phyloP scores from a whole-genome alignment of 2,329 filamentous ascomycete genomes.

The Torrubiella hemipterigena region DNA sequence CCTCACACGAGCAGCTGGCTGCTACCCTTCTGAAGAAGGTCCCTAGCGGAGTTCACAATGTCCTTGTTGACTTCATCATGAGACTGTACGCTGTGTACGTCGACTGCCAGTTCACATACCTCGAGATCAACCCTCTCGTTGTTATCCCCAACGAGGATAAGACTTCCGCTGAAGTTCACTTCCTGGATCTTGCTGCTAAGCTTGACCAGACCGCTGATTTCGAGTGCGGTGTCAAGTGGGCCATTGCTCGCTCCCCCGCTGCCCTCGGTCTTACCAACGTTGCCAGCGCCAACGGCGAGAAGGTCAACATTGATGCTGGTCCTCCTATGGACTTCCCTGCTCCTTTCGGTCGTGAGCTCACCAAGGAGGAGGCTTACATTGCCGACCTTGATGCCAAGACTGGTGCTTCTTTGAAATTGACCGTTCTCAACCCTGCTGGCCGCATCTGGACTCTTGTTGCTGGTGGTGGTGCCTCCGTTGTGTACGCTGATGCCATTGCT shows the following conservation, averaged over 20 bases:
- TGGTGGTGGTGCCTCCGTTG: conserved; percentile 97
- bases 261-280: conserved; percentile 72
- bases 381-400: conserved; percentile 98
- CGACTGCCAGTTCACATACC: conserved; percentile 99
- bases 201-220: conserved; percentile 98
- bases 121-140: conserved; percentile 98
- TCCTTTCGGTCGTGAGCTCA: conserved; percentile 95
- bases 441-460: conserved; percentile 97
- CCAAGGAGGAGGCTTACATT: conserved; percentile 99
- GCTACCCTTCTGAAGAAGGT: conserved; percentile 79
- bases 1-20: conserved; percentile 91
- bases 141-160: conserved; percentile 89
- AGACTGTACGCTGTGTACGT: conserved; percentile 97
- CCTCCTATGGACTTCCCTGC: conserved; percentile 98
- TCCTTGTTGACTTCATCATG: conserved; percentile 98
- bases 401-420: conserved; percentile 96
- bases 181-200: conserved; percentile 97
- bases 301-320: conserved; percentile 89
- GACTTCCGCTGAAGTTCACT: conserved; percentile 91
- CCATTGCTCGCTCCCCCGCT: conserved; percentile 80
- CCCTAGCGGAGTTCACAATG: conserved; percentile 90
- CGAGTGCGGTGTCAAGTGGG: conserved; percentile 98
- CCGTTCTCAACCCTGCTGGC: conserved; percentile 81
- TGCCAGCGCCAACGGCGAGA: conserved; percentile 49
- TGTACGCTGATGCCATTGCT: conserved; percentile 97